Base-by-base conservation (phyloP, 139 green algal genomes). In the Astrephomene gubernaculifera region DNA sequence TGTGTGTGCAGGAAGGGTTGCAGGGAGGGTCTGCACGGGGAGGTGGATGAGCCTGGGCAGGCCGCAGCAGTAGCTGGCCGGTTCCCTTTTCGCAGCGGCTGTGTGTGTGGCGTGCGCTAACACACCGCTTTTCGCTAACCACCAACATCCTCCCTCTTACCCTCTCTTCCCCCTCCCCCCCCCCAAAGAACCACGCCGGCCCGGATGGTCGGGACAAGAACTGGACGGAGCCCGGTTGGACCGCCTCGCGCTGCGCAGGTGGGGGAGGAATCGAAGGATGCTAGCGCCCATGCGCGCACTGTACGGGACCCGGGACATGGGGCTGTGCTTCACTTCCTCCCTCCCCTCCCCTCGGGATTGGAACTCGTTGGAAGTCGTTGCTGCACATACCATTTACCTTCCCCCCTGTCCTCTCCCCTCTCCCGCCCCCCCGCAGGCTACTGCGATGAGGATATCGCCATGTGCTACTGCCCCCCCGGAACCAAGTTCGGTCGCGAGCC, bases 391-490 rank as follows among this genome's bases (percentile, higher is more conserved):
- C 49, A 17, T 25, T 25, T 17, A 57, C 49, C 49, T 57, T 57
- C 49, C 49, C 49, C 49, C 12, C 49, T 17, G 14, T 57, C 49
- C 17, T 57, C 12, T 17, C 17, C 49, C 35, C 35, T 49, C 65
- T n/a, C 31, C 45, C 38, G 5, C 8, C 65, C 38, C 22, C 65
- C 41, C 70, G 36, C 90, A 87, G 92, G 92, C 38, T 85, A 92
- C 10, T 95, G 92, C 75, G 92, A 95, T 65, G 90, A 92, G 39
- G 83, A 89, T 44, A 88, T 87, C 25, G 87, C 70, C 52, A 90
- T 88, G 52, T 95, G 92, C 79, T 93, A 90, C 79, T 95, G 92
- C 78, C 84, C 83, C 1, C 87, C 87, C 12, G 84, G 73, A 10
- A 88, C 88, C 71, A 89, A 89, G 84, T 89, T 70, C 72, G 88